Base-by-base conservation (phyloP, 1,139 yeast species). In the Debaryomyces subglobosus region DNA sequence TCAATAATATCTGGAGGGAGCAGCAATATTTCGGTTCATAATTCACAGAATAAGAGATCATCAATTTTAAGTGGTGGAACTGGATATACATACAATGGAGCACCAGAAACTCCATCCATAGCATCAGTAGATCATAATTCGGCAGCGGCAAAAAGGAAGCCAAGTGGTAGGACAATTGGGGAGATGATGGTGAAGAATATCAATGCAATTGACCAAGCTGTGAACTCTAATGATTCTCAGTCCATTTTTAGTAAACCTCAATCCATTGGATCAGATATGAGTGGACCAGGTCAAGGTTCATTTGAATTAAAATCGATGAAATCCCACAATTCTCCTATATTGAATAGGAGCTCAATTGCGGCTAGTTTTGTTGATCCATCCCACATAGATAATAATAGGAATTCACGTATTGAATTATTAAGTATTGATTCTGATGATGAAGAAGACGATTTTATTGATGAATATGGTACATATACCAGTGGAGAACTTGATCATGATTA, bases 141-240 rank as follows among this genome's bases (percentile, higher is more conserved):
- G 9, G 48, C 49, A 7, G 48, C 54, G 6, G 49, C 56, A 5
- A 57, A 50, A 44, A 49, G 57, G 43, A 51, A 65, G 36, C 54
- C 64, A 6, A 58, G 59, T 16, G 70, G 74, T 1, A 64, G 77
- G 39, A 83, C 86, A 0, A 77, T 87, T 44, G 95, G 94, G 15
- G 91, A 85, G 58, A 79, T 86, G 39, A 71, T 86, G 68, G 71
- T 86, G 49, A 81, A 77, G 51, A 82, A 79, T 53, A 78, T 82
- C 1, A 74, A 70, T 48, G 85, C 86, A 18, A 78, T 84, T 4
- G 89, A 84, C 56, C 82, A 77, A 43, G 86, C 84, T 0, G 73
- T 81, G 10, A 60, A 63, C 40, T 53, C 59, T 13, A 60, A 56
- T 34, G 71, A 67, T 48, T 55, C 54, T 8, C 58, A 54, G 35